Base-by-base conservation (phyloP, 306 rosid species). In the Betula pendula region DNA sequence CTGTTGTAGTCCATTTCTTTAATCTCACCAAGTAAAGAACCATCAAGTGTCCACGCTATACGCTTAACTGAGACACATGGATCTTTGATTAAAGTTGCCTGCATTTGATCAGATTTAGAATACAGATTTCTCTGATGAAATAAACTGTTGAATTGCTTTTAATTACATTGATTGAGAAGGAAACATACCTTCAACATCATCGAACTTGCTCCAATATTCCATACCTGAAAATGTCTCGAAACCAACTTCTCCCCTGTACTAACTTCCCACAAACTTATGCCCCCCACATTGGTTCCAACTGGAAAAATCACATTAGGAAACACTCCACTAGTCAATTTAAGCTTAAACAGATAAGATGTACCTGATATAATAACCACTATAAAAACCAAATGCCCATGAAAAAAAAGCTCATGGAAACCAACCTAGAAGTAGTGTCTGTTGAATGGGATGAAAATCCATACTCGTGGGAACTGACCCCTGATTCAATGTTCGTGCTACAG, bases 381-480 rank as follows among this genome's bases (percentile, higher is more conserved):
- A 72, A 58, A 9, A 3, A 48, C 22, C 35, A 51, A 42, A 71
- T 47, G 1, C 12, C 20, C 68, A 56, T 22, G 42, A 38, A 63
- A 49, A 51, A 53, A 19, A 51, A 60, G 65, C 40, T 58, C 38
- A 44, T 58, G 49, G 33, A 40, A 17, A 59, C 74, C 63, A 65
- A 79, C 83, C 83, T 52, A 79, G 70, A 53, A 79, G 74, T 53
- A 79, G 49, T 5, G 43, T 67, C 56, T 73, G 83, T 52, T 79
- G 79, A 38, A 67, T 1, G 5, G 83, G 83, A 44, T 79, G 83
- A 67, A 79, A 79, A 66, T 79, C 83, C 83, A 79, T 79, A 67
- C 78, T 73, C 25, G 60, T 66, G 31, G 74, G 75, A 68, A 38
- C 24, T 44, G 83, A 79, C 11, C 60, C 53, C 60, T 51, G 68